A percentile compares a stretch with the other conserved stretches of the same genome.
Conservation (phyloP, 257 asterid species). For the Penstemon davidsonii region DNA sequence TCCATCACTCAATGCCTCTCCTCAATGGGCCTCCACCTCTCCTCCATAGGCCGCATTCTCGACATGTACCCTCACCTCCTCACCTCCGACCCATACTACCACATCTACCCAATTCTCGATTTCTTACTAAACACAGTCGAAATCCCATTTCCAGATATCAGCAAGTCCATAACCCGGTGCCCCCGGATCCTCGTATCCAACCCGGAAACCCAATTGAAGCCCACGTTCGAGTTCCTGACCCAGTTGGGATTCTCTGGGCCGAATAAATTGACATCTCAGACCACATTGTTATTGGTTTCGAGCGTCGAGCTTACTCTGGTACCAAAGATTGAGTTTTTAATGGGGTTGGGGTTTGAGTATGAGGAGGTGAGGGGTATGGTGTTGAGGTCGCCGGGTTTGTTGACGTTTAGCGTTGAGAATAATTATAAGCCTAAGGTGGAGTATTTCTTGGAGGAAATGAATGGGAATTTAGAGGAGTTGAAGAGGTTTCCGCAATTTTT, state of each 20-base stretch:
- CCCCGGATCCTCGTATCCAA: conserved; percentile 65
- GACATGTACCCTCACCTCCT: conserved; percentile 83
- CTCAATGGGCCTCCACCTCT: conserved; percentile 66
- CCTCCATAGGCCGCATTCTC: conserved; percentile 66
- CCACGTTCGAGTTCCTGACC: conserved; percentile 55
- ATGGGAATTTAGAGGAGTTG: conserved; percentile 62
- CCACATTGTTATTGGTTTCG: conserved; percentile 70
- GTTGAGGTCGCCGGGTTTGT: conserved; percentile 78
- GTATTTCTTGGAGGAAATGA: conserved; percentile 70
- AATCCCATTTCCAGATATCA: conserved; percentile 53
- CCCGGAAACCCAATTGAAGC: conserved; percentile 56
- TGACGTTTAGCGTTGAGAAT: conserved; percentile 82
- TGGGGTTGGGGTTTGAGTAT: conserved; percentile 56
- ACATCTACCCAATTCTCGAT: conserved; percentile 67
- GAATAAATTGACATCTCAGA: conserved; percentile 54
- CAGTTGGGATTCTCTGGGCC: conserved; percentile 64
- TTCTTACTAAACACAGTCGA: conserved; percentile 57
- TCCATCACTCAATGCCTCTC: conserved; percentile 62
- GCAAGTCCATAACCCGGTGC: conserved; percentile 59
- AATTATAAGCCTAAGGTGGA: conserved; percentile 69
- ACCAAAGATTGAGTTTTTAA: conserved; percentile 64
- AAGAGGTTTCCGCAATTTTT: conserved; percentile 89
- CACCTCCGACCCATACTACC: conserved; percentile 62
- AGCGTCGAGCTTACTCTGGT: conserved; percentile 65
- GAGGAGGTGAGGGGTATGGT: conserved; percentile 69